phyloP scores from a whole-genome alignment of 2,329 filamentous ascomycete species.

The Camptophora hylomeconis region DNA sequence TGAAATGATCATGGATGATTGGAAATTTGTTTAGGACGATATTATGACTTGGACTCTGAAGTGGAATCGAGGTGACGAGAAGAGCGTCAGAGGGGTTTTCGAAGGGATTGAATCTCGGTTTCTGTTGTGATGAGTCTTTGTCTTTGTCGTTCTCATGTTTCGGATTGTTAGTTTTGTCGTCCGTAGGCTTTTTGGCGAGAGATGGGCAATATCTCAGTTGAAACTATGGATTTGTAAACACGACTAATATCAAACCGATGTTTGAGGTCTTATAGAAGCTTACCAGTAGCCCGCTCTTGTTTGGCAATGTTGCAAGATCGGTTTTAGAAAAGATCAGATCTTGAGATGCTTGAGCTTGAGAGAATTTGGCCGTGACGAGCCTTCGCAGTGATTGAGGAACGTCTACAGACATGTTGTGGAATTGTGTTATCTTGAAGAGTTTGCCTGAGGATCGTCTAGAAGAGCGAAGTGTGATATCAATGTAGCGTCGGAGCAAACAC shows the following conservation, averaged over 20 bases:
- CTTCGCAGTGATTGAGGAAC: conserved; percentile 8
- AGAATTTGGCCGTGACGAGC: conserved; percentile 12
- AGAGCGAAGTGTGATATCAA: too few species aligned
- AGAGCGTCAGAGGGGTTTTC: conserved; percentile 29
- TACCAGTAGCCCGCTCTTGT: conserved; percentile 9
- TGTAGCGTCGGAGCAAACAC: too few species aligned
- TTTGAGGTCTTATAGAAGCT: conserved; percentile 2
- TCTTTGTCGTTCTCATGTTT: conserved; percentile 4
- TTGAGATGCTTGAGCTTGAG: conserved; percentile 8
- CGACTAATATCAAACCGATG: not conserved
- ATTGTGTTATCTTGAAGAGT: too few species aligned
- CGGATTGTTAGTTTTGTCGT: conserved; percentile 2
- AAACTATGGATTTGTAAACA: conserved; percentile 21
- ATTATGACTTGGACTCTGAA: conserved; percentile 22
- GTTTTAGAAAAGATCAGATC: conserved; percentile 17
- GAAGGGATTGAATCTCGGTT: conserved; percentile 30
- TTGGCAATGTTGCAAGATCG: conserved; percentile 10
- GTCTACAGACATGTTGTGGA: too few species aligned
- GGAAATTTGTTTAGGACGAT: conserved; percentile 37
- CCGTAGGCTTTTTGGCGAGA: conserved; percentile 30
- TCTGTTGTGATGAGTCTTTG: too few species aligned
- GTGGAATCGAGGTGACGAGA: conserved; percentile 27
- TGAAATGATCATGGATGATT: conserved; percentile 36
- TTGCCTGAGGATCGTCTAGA: too few species aligned
- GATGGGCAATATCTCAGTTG: conserved; percentile 37